These are phyloP conservation scores for Mycena leptocephala DNA, from an alignment of 768 basidiomycete species.

Conservation along the genomic window DNA sequence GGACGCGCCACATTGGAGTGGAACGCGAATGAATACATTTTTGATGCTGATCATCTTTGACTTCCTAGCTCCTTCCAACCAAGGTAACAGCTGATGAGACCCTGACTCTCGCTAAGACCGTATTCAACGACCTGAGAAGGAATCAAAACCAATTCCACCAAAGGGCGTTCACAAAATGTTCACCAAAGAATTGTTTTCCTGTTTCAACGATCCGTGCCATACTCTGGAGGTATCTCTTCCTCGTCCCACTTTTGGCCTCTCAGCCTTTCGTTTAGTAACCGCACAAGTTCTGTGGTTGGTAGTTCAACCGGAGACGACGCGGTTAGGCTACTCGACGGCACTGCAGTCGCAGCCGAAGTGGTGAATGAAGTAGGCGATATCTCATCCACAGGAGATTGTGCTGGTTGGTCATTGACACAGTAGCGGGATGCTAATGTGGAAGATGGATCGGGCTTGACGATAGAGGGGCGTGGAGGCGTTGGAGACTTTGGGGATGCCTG, in stretches of 20 bases:
- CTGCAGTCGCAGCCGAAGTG: not conserved
- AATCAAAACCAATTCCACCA: no score
- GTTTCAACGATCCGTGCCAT: not conserved
- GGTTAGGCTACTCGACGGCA: not conserved
- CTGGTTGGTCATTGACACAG: not conserved
- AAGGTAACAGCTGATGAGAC: no score
- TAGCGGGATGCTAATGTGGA: not conserved
- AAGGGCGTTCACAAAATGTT: no score
- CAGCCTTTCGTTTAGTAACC: slow-evolving; percentile 2
- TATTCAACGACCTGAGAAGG: no score
- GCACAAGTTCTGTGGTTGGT: not conserved
- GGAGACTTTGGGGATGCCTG: not conserved
- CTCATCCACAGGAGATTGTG: not conserved
- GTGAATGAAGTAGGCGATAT: not conserved
- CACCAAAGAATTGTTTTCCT: not conserved
- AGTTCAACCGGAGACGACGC: not conserved
- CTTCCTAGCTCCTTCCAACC: no score
- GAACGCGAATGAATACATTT: no score
- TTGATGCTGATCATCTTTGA: no score
- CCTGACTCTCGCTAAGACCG: no score
- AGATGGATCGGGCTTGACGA: not conserved
- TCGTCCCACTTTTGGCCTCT: not conserved
- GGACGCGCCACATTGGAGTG: no score
- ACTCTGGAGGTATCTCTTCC: slow-evolving; percentile 2
- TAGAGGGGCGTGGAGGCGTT: not conserved